Evolutionary conservation across 164 flowering plant genomes (phyloP).

Genomic region (Piper betle): DNA sequence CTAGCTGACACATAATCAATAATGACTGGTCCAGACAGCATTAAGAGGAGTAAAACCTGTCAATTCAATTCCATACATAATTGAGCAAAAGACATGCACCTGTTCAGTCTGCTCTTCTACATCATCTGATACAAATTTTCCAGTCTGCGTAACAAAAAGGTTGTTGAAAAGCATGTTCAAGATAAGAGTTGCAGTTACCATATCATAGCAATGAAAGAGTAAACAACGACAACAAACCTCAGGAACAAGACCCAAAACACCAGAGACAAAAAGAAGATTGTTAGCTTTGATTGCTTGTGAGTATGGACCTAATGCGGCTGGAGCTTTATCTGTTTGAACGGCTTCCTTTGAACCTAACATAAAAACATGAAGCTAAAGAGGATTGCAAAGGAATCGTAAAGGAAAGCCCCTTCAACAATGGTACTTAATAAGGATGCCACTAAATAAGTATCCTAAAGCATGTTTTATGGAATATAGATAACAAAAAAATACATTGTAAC

Average conservation of each 20-base stretch:
- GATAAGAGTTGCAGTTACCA: neutral
- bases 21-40: neutral
- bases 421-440: neutral
- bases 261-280: conserved; percentile 73
- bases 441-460: neutral
- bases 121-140: conserved; percentile 68
- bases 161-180: neutral
- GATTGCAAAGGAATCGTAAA: neutral
- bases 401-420: neutral
- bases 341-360: conserved; percentile 57
- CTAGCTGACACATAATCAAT: too few relatives aligned
- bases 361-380: neutral
- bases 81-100: conserved; percentile 23
- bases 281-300: conserved; percentile 92
- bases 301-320: conserved; percentile 94
- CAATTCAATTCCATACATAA: neutral
- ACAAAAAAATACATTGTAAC: neutral
- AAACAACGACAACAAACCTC: conserved; percentile 38
- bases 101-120: conserved; percentile 96
- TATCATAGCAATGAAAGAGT: conserved; percentile 1
- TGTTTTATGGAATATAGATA: neutral
- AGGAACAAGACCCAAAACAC: conserved; percentile 81
- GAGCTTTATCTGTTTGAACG: conserved; percentile 84
- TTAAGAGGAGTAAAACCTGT: neutral
- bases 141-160: conserved; percentile 44